Percentiles rank a stretch among this genome's conserved stretches.
phyloP scores from a whole-genome alignment of 2,329 filamentous ascomycete species.

The Fonsecaea pugnacius region DNA sequence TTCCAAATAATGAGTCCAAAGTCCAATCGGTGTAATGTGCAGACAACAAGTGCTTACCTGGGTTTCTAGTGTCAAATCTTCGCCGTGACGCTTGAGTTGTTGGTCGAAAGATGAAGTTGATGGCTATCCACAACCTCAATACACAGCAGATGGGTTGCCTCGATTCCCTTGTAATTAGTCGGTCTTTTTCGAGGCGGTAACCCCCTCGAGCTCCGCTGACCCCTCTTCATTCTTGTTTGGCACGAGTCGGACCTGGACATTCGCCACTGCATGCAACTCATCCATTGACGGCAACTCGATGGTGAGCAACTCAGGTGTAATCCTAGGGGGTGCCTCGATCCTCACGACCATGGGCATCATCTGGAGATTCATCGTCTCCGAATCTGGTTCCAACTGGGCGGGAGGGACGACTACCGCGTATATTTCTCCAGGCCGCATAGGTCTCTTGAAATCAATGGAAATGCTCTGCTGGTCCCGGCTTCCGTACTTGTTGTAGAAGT shows the following conservation, averaged over 20 bases:
- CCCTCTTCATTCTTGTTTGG: conserved; percentile 13
- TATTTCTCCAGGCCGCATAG: conserved; percentile 64
- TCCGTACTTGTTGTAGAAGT: conserved; percentile 29
- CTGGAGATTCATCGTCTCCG: conserved; percentile 21
- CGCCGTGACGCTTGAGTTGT: neutral
- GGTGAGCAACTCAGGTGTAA: conserved; percentile 43
- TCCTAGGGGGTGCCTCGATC: conserved; percentile 45
- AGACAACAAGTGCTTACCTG: neutral
- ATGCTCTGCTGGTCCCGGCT: conserved; percentile 60
- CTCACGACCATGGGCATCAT: conserved; percentile 47
- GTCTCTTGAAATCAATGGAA: conserved; percentile 65
- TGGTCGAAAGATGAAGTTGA: neutral
- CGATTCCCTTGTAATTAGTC: conserved; percentile 4
- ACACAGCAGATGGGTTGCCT: neutral
- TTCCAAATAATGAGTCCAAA: neutral
- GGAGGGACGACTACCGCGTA: conserved; percentile 59
- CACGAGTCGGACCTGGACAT: conserved; percentile 23
- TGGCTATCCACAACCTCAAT: neutral
- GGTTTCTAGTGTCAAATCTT: neutral
- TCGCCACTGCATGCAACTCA: conserved; percentile 29
- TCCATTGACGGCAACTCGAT: conserved; percentile 21
- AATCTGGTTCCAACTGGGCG: conserved; percentile 41
- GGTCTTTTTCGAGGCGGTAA: conserved; percentile 6
- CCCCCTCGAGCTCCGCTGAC: conserved; percentile 18
- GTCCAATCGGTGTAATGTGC: neutral